Percentiles rank a stretch among this genome's conserved stretches.
Conservation (phyloP, 768 basidiomycete species). For the Paxillus ammoniavirescens region DNA sequence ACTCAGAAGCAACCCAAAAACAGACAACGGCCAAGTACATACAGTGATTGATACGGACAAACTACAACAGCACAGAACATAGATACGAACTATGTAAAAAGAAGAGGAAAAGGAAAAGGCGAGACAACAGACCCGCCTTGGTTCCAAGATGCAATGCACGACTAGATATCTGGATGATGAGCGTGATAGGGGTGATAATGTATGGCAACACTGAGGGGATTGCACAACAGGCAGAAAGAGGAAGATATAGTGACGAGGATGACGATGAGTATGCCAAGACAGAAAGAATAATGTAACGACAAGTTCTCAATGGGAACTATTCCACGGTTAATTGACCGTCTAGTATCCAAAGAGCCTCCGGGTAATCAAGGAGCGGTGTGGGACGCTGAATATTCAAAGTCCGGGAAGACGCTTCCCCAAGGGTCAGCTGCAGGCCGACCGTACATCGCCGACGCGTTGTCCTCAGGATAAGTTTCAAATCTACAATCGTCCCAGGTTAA, state of each 20-base stretch:
- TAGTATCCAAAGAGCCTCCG: not conserved
- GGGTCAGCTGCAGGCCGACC: conserved; percentile 57
- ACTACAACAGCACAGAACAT: conserved; percentile 6
- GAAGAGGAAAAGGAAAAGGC: not conserved
- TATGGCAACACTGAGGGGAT: conserved; percentile 3
- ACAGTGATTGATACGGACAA: not conserved
- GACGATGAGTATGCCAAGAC: conserved; percentile 11
- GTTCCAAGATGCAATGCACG: conserved; percentile 9
- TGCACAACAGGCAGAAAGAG: not conserved
- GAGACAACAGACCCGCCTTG: not conserved
- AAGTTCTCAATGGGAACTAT: not conserved
- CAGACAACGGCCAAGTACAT: too few relatives aligned
- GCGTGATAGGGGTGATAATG: conserved; percentile 7
- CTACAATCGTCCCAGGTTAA: conserved; percentile 32
- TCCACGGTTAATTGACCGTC: not conserved
- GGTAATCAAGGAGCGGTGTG: conserved; percentile 35
- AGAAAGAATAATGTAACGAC: conserved; percentile 8
- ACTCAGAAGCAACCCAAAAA: too few relatives aligned
- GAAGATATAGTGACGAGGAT: not conserved
- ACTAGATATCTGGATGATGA: conserved; percentile 2
- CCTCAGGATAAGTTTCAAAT: conserved; percentile 79
- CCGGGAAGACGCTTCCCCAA: conserved; percentile 69
- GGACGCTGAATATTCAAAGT: conserved; percentile 61
- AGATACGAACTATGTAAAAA: not conserved
- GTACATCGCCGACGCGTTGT: conserved; percentile 59